Conservation (phyloP, 2,329 filamentous ascomycete species). For the Exophiala oligosperma region DNA sequence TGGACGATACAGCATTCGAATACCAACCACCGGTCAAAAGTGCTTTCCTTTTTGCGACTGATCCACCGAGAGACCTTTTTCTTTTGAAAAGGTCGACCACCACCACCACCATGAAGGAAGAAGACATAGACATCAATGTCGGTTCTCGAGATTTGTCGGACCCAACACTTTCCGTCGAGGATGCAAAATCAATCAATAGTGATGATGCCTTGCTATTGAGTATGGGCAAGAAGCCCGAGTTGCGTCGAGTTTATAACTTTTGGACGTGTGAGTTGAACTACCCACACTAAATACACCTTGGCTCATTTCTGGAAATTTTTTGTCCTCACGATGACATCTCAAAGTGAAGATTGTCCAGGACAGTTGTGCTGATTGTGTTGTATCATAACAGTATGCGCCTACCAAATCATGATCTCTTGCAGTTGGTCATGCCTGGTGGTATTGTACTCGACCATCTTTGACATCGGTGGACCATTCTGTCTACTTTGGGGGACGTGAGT, state of each 20-base stretch:
- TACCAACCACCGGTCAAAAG: not conserved
- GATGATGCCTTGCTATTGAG: constrained; percentile 24
- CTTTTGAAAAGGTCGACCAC: not conserved
- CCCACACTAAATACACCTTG: too few relatives aligned
- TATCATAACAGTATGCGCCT: constrained; percentile 16
- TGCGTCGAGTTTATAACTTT: constrained; percentile 25
- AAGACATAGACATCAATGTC: constrained; percentile 7
- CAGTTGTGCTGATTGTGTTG: not conserved
- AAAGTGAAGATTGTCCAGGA: too few relatives aligned
- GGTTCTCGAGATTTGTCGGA: constrained; percentile 10
- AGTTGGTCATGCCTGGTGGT: constrained; percentile 26
- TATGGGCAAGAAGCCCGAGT: constrained; percentile 26
- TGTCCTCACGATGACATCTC: not conserved
- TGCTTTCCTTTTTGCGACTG: too few relatives aligned
- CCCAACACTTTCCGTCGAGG: constrained; percentile 10
- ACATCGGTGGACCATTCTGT: constrained; percentile 21
- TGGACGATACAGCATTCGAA: not conserved
- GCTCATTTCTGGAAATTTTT: too few relatives aligned
- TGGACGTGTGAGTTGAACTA: constrained; percentile 15
- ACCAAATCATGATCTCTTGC: constrained; percentile 25
- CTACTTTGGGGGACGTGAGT: constrained; percentile 22
- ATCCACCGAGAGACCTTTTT: too few relatives aligned
- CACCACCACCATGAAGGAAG: constrained; percentile 14
- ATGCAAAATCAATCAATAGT: constrained; percentile 16
- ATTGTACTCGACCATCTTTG: constrained; percentile 25